phyloP scores from a whole-genome alignment of 306 rosid genomes.

The Dicorynia guianensis region DNA sequence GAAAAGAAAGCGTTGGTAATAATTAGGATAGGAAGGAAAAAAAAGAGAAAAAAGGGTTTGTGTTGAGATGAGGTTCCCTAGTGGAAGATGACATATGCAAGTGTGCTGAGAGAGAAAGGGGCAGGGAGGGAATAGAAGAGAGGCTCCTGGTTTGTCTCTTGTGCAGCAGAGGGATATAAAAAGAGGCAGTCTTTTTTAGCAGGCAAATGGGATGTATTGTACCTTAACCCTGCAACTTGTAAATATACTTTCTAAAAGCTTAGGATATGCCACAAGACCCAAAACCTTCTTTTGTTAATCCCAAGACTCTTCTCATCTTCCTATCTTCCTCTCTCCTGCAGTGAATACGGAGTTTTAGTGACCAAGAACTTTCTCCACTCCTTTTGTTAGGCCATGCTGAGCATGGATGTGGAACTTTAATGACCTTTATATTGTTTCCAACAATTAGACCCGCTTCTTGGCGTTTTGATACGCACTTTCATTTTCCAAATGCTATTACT shows the following conservation, averaged over 20 bases:
- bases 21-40: conserved; percentile 61
- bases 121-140: conserved; percentile 59
- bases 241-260: conserved; percentile 88
- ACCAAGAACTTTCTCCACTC: conserved; percentile 50
- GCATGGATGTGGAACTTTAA: background rate
- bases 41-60: conserved; percentile 58
- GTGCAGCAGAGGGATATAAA: conserved; percentile 58
- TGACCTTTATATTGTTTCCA: too few species aligned
- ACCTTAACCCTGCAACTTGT: conserved; percentile 85
- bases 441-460: too few species aligned
- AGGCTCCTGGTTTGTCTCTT: conserved; percentile 49
- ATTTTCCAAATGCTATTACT: background rate
- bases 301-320: conserved; percentile 64
- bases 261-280: conserved; percentile 77
- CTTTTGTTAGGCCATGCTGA: conserved; percentile 44
- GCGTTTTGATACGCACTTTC: background rate
- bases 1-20: conserved; percentile 64
- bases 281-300: conserved; percentile 80
- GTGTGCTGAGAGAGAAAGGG: conserved; percentile 52
- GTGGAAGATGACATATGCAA: conserved; percentile 88
- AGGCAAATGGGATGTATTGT: conserved; percentile 89
- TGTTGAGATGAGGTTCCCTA: conserved; percentile 67
- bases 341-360: conserved; percentile 30
- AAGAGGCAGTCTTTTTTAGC: conserved; percentile 66
- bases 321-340: conserved; percentile 28